phyloP scores from a whole-genome alignment of 148 eudicot genomes.

The Cornus suecica region DNA sequence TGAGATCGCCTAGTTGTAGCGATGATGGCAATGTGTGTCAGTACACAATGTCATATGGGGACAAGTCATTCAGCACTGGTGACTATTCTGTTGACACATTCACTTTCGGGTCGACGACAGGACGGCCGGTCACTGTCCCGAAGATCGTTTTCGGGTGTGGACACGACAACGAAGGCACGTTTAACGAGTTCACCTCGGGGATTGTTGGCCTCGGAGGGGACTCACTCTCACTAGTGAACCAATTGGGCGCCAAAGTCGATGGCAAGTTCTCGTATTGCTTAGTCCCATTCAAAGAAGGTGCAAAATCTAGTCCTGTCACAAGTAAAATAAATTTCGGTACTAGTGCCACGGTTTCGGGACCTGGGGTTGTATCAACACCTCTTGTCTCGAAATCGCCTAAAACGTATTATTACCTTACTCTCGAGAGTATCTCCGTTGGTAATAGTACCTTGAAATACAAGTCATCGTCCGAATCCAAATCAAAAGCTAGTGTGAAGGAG shows the following conservation, averaged over 20 bases:
- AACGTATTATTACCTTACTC: constrained; percentile 47
- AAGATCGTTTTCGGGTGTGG: constrained; percentile 26
- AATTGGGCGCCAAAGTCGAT: constrained; percentile 10
- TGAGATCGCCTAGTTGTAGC: neutral
- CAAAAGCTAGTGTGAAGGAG: neutral
- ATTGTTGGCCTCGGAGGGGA: constrained; percentile 38
- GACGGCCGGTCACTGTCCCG: neutral
- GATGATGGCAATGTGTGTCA: constrained; percentile 10
- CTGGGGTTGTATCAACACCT: constrained; percentile 48
- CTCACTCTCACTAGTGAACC: constrained; percentile 24
- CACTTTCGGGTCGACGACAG: constrained; percentile 12
- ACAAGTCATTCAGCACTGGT: constrained; percentile 27
- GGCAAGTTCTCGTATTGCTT: constrained; percentile 47
- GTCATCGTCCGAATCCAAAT: too few species aligned
- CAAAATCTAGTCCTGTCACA: constrained; percentile 13
- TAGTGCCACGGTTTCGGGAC: constrained; percentile 29
- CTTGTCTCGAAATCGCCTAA: constrained; percentile 3
- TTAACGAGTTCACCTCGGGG: constrained; percentile 11
- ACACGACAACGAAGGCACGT: constrained; percentile 14
- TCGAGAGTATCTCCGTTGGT: constrained; percentile 39
- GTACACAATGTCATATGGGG: constrained; percentile 28
- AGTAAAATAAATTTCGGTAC: constrained; percentile 58
- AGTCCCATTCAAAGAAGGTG: constrained; percentile 11
- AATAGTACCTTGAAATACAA: constrained; percentile 1
- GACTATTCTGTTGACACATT: constrained; percentile 30